A percentile compares a stretch with the other conserved stretches of the same genome.
Conservation (phyloP, 2,329 filamentous ascomycete species). For the Fusarium burgessii region DNA sequence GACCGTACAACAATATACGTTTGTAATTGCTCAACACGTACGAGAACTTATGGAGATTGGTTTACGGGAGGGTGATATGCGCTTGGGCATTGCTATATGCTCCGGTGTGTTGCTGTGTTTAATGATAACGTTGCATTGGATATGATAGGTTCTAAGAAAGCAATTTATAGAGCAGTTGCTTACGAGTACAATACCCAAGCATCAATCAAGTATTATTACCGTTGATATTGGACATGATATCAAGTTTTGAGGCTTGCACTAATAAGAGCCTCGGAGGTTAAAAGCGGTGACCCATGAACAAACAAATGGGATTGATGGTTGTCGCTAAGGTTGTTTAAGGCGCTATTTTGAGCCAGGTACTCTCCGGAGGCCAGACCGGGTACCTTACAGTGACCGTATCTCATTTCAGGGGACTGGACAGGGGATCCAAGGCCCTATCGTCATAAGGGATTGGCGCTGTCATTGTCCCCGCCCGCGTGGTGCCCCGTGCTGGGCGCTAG, state of each 20-base stretch:
- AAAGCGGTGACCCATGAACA: not conserved
- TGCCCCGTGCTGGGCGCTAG: conserved; percentile 41
- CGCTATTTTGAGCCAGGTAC: conserved; percentile 33
- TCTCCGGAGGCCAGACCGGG: conserved; percentile 13
- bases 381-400: conserved; percentile 37
- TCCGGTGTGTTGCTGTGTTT: conserved; percentile 6
- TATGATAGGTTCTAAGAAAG: not conserved
- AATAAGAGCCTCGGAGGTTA: conserved; percentile 12
- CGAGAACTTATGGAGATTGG: not conserved
- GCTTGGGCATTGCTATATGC: conserved; percentile 8
- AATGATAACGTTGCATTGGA: conserved; percentile 19
- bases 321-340: not conserved
- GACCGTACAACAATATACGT: not conserved
- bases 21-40: not conserved
- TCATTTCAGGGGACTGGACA: conserved; percentile 42
- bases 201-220: conserved; percentile 17
- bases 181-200: conserved; percentile 2
- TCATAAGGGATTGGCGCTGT: conserved; percentile 21
- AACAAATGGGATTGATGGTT: not conserved
- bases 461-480: conserved; percentile 26
- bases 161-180: not conserved
- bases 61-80: conserved; percentile 1
- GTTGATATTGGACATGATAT: conserved; percentile 11
- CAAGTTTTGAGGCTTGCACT: not conserved
- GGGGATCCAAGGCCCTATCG: conserved; percentile 17